phyloP scores from a whole-genome alignment of 805 yeast genomes.

The Starmerella davenportii region DNA sequence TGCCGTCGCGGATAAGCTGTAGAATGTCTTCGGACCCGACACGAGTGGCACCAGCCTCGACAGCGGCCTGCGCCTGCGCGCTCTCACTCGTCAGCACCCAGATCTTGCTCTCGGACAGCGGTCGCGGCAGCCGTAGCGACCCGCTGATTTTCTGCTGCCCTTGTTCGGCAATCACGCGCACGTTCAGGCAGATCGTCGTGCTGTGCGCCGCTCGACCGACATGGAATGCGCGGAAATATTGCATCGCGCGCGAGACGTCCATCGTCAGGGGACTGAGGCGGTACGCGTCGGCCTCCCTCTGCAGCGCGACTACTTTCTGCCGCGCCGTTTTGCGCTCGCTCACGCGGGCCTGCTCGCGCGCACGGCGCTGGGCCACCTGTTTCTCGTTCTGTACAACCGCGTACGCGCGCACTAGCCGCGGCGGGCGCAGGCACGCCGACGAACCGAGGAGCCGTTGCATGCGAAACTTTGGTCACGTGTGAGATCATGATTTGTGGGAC shows the following conservation, averaged over 20 bases:
- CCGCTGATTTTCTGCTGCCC: slow-evolving; percentile 60
- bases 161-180: slow-evolving; percentile 48
- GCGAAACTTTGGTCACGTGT: too few relatives aligned
- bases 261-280: slow-evolving; percentile 43
- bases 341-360: slow-evolving; percentile 20
- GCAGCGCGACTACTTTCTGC: slow-evolving; percentile 15
- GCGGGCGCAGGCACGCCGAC: too few relatives aligned
- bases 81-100: slow-evolving; percentile 49
- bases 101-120: slow-evolving; percentile 46
- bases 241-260: slow-evolving; percentile 54
- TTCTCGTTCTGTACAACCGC: slow-evolving; percentile 14
- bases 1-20: slow-evolving; percentile 29
- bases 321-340: slow-evolving; percentile 19
- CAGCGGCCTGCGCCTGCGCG: slow-evolving; percentile 35
- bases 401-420: slow-evolving; percentile 5
- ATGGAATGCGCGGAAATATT: slow-evolving; percentile 72
- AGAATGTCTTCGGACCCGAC: slow-evolving; percentile 63
- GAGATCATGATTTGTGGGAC: too few relatives aligned
- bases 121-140: slow-evolving; percentile 50
- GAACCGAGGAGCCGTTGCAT: too few relatives aligned
- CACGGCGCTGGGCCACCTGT: slow-evolving; percentile 22
- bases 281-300: slow-evolving; percentile 27
- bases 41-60: slow-evolving; percentile 39
- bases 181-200: slow-evolving; percentile 50
- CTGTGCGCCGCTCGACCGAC: slow-evolving; percentile 65